Base-by-base conservation (phyloP, 75 land plant genomes). In the Ceratopteris richardii region DNA sequence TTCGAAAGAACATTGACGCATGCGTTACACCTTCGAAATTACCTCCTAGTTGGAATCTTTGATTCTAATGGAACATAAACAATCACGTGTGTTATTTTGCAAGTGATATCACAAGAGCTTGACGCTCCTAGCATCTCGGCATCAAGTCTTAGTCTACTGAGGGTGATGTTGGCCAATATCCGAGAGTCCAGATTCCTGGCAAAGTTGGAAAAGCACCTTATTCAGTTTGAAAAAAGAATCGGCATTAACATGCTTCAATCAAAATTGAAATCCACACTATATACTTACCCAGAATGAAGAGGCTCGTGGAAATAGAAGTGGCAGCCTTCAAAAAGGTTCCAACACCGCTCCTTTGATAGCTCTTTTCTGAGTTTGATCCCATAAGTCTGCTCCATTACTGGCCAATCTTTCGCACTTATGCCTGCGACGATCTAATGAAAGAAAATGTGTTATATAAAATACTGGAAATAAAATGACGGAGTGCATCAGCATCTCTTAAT, bases 141-240 rank as follows among this genome's bases (percentile, higher is more conserved):
- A 25, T 57, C 68, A 33, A 66, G 31, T 44, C 51, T 30, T 12
- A 66, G 33, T 47, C 68, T 66, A 26, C 33, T 27, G 7, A 66
- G 51, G 40, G 68, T 20, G 9, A 47, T 22, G 24, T 43, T 59
- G 26, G 54, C 24, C 24, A 58, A 25, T 1, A 23, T 37, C 53
- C 44, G 68, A 12, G 68, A 57, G 27, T 66, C 68, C 39, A 26
- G 54, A 44, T 66, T 66, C 43, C 68, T 66, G 62, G 17, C 7
- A 29, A 13, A 27, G 20, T 6, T 16, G 20, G 2, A 40, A 16
- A 20, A 57, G 3, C 43, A 26, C 13, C 16, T 43, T 9, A 17
- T 27, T 20, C 12, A 18, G 41, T 26, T 13, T 37, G 25, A 0
- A 59, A 20, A 27, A 22, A 18, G 1, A 9, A 25, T 42, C 11